Evolutionary conservation across 805 yeast genomes (phyloP), one percentile per base, ranked within the genome.

Genomic region (Barnettozyma sp.): DNA sequence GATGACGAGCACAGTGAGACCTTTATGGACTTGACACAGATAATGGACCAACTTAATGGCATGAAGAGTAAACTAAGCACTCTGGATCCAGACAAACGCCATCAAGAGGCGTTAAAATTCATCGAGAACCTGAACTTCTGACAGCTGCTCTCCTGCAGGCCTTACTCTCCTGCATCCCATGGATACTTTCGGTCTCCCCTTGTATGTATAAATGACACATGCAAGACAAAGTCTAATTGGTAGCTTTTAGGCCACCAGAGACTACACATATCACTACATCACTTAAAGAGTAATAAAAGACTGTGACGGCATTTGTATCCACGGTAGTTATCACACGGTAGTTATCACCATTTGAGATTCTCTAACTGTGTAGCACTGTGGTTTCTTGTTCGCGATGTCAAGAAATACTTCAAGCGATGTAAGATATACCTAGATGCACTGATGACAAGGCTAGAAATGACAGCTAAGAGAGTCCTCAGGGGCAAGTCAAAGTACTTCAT

Each of bases 361-460:
- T 52, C 53, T 14, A 36, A 33, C 17, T 37, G 34, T 13, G 56
- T n/a, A n/a, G n/a, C n/a, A n/a, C n/a, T n/a, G n/a, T n/a, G n/a
- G n/a, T n/a, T n/a, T n/a, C n/a, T n/a, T n/a, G n/a, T n/a, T n/a
- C n/a, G n/a, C n/a, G n/a, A n/a, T n/a, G n/a, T n/a, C n/a, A n/a
- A n/a, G n/a, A n/a, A n/a, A n/a, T n/a, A n/a, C n/a, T n/a, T n/a
- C n/a, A n/a, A n/a, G n/a, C n/a, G n/a, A n/a, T n/a, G n/a, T n/a
- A n/a, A n/a, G n/a, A n/a, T n/a, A n/a, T n/a, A n/a, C n/a, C n/a
- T n/a, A n/a, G n/a, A n/a, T n/a, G n/a, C n/a, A n/a, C n/a, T 14
- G 18, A 25, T 14, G 27, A 25, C 7, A 5, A 14, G 27, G 8
- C 27, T 27, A 10, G n/a, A 21, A 27, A 27, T 27, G 30, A n/a